Evolutionary conservation across 1,139 yeast species (phyloP).

Genomic region (Blastobotrys buckinghamii): DNA sequence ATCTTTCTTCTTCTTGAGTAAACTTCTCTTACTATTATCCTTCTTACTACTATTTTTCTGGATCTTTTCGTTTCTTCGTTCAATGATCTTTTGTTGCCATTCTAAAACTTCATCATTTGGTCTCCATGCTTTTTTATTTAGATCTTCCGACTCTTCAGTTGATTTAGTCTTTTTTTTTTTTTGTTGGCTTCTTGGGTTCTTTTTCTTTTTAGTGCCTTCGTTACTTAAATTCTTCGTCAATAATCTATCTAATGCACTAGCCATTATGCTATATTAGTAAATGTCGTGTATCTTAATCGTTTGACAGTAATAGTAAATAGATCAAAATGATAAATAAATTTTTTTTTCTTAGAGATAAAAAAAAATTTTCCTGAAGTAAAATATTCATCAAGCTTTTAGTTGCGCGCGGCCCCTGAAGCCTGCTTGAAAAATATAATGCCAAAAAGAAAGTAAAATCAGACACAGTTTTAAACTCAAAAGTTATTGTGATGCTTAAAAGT

Average conservation of each 20-base stretch:
- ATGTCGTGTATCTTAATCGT: too few relatives aligned
- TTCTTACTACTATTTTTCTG: background rate
- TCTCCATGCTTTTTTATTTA: conserved; percentile 5
- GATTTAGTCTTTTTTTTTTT: conserved; percentile 4
- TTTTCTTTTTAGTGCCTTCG: conserved; percentile 4
- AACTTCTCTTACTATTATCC: background rate
- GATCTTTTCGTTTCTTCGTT: background rate
- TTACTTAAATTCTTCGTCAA: conserved; percentile 3
- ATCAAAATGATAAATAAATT: background rate
- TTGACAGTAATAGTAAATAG: too few relatives aligned
- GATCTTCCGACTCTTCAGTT: background rate
- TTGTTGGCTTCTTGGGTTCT: conserved; percentile 2
- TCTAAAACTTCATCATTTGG: conserved; percentile 11
- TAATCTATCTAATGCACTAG: conserved; percentile 10
- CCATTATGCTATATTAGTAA: background rate
- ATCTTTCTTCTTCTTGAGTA: conserved; percentile 7
- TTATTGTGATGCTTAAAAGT: background rate
- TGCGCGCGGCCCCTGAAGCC: too few relatives aligned
- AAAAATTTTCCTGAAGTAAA: too few relatives aligned
- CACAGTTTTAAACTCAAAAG: background rate
- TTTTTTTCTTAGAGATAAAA: too few relatives aligned
- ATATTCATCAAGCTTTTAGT: too few relatives aligned
- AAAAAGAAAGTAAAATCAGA: background rate
- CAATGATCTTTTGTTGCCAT: conserved; percentile 10
- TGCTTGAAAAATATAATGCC: too few relatives aligned